Conservation (phyloP, 306 rosid species). For the Comarum palustre region DNA sequence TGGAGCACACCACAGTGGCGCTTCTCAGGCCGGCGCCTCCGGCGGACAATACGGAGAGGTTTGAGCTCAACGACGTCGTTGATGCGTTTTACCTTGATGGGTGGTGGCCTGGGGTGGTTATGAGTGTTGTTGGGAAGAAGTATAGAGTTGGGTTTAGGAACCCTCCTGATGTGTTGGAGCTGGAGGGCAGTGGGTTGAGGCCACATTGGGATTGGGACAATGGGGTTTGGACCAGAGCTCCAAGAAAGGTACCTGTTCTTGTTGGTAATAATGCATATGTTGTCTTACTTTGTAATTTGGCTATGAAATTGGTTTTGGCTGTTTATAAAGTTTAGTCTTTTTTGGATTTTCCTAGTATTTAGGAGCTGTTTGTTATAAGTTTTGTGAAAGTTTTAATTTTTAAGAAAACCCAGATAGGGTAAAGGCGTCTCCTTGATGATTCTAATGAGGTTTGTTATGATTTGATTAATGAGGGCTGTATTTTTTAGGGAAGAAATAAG, state of each 20-base stretch:
- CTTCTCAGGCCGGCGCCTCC: constrained; percentile 20
- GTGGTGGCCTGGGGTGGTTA: constrained; percentile 31
- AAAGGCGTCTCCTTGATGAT: background rate
- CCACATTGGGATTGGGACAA: constrained; percentile 21
- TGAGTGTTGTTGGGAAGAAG: background rate
- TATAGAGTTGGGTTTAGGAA: constrained; percentile 16
- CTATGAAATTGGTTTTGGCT: background rate
- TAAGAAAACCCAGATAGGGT: background rate
- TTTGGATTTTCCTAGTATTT: background rate
- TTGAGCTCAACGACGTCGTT: constrained; percentile 21
- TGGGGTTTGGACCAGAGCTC: constrained; percentile 14
- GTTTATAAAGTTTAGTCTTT: background rate
- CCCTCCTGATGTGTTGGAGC: constrained; percentile 22
- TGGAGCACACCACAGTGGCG: background rate
- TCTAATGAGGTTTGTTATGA: background rate
- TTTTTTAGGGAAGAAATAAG: background rate
- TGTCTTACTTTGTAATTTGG: background rate
- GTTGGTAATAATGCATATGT: constrained; percentile 2
- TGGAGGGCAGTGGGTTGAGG: background rate
- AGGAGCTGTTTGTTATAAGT: background rate
- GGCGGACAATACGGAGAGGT: background rate
- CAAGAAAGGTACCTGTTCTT: constrained; percentile 14
- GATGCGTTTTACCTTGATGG: constrained; percentile 12
- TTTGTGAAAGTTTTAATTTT: background rate
- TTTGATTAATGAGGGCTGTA: background rate